Conservation (phyloP, 164 flowering plant species). For the Vitis rupestris region DNA sequence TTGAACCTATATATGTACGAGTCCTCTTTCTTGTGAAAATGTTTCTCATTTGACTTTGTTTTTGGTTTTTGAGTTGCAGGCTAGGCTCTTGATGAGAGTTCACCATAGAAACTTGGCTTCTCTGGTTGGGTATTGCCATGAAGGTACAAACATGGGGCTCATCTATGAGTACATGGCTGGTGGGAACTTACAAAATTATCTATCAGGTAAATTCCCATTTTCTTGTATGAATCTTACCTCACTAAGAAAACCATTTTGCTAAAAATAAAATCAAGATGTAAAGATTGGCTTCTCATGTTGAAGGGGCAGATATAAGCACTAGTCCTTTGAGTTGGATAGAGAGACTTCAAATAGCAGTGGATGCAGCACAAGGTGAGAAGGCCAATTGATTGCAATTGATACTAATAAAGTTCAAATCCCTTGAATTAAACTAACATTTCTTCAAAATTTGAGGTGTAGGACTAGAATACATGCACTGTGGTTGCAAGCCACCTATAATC, state of each 20-base stretch:
- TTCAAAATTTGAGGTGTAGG: too few relatives aligned
- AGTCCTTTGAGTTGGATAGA: constrained; percentile 23
- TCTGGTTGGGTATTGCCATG: constrained; percentile 30
- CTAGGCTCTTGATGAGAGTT: constrained; percentile 22
- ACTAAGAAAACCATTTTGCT: too few relatives aligned
- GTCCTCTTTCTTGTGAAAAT: too few relatives aligned
- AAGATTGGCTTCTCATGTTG: not conserved
- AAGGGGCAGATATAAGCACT: constrained; percentile 12
- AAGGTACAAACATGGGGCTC: constrained; percentile 23
- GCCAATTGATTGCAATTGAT: too few relatives aligned
- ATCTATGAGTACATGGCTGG: constrained; percentile 35
- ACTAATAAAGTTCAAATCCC: too few relatives aligned
- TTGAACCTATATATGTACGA: too few relatives aligned
- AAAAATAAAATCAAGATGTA: not conserved
- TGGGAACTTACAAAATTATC: constrained; percentile 19
- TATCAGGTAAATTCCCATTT: constrained; percentile 13
- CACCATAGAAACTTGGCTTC: constrained; percentile 25
- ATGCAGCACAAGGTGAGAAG: constrained; percentile 30
- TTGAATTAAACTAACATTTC: too few relatives aligned
- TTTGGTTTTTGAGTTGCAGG: constrained; percentile 7
- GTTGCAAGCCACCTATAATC: too few relatives aligned
- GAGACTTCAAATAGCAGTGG: constrained; percentile 27
- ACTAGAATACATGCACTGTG: too few relatives aligned
- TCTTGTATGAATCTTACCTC: not conserved
- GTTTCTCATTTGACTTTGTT: not conserved